Evolutionary conservation across 768 basidiomycete genomes (phyloP), one percentile per base, ranked within the genome.

Genomic region (Lactifluus hygrophoroides): DNA sequence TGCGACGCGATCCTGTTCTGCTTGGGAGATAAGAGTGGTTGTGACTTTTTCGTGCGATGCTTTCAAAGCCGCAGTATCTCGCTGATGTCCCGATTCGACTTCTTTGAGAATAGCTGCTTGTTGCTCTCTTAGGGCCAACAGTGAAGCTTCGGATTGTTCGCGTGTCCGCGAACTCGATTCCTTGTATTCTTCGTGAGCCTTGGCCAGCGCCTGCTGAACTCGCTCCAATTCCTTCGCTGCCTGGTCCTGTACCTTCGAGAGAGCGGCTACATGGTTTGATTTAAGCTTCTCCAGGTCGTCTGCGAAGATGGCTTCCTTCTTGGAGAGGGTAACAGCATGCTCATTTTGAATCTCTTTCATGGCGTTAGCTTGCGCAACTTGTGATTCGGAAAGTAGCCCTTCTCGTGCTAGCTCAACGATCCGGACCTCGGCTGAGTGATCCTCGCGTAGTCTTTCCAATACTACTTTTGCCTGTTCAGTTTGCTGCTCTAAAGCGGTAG

Each of bases 341-440:
- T 88, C 88, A 17, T 86, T 83, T 66, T 86, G 86, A 27, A 93
- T 76, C 28, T 78, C 79, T 53, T 82, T 74, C 54, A 94, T 69
- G 25, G 82, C 81, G 9, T 77, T 58, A 43, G 79, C 78, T 56
- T 82, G 83, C 42, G 85, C 76, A 13, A 85, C 83, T 68, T 90
- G 76, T 5, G 88, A 88, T 67, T 88, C 87, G 8, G 85, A 80
- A 27, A 92, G 72, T 2, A 82, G 80, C 32, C 88, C 89, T 62
- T 90, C 81, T 23, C 81, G 81, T 25, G 86, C 76, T 58, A 90
- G 85, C 69, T 94, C 88, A 1, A 79, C 75, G 76, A 88, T 81
- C 48, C 85, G 80, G 35, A 92, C 71, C 65, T 84, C 84, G 34
- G 79, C 80, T 34, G 81, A 80, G 67, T 94, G 91, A 64, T 93